Base-by-base conservation (phyloP, 208 protist genomes). In the Novymonas esmeraldas region DNA sequence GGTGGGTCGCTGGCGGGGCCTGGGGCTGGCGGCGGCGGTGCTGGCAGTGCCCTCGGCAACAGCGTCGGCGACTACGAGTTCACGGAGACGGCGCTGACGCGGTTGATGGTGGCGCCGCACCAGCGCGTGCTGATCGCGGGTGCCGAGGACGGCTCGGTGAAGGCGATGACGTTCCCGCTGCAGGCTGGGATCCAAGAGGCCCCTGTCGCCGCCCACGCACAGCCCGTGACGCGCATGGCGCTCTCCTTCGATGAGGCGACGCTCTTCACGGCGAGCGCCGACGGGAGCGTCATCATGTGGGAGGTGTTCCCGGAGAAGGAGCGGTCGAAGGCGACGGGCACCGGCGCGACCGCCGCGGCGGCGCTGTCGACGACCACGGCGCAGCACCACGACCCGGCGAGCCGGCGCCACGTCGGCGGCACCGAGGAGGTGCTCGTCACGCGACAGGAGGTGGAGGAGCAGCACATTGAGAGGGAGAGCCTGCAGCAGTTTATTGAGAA, bases 351-450 rank as follows among this genome's bases (percentile, higher is more conserved):
- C 31, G 36, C n/a, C 13, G n/a, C n/a, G n/a, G n/a, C n/a, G n/a
- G n/a, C n/a, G n/a, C n/a, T n/a, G n/a, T 5, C 2, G 50, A 52
- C 31, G 44, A 66, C 29, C 33, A 29, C 26, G 48, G 42, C 41
- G 39, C 78, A 64, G 62, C 50, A 70, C 29, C 60, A 75, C 4
- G 69, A 75, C 61, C 69, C 61, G 18, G 41, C 54, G 42, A 67
- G 54, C 3, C 69, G 69, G 22, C 69, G 51, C 28, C 41, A 63
- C 41, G 20, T 48, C 39, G 58, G 26, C 48, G 20, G 26, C 41
- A 75, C 73, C 50, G 92, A 98, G 20, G 95, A 99, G 73, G 93
- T 98, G 42, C 90, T 99, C 26, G 93, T 98, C 16, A 94, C 97
- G n/a, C 90, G 88, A 64, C 78, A 79, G 54, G 95, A 98, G 64